Conservation (phyloP, 108 stramenopile genomes). For the Epithemia pelagica region DNA sequence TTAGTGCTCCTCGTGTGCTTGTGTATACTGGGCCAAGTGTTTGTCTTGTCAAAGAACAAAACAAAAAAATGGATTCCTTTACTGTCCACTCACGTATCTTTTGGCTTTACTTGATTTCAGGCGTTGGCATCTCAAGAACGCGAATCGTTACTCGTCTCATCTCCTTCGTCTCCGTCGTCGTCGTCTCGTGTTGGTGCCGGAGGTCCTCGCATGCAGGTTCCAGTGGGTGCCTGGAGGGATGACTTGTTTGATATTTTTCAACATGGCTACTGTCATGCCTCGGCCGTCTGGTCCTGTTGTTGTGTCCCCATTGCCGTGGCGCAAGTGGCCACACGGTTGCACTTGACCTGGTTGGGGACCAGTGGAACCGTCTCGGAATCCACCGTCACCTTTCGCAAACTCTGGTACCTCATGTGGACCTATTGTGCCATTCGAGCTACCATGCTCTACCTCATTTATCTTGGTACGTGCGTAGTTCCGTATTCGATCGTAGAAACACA, state of each 20-base stretch:
- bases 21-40: too few relatives aligned
- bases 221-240: conserved; percentile 10
- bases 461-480: not conserved
- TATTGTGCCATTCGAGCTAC: not conserved
- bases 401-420: not conserved
- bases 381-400: not conserved
- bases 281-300: not conserved
- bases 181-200: not conserved
- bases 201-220: conserved; percentile 1
- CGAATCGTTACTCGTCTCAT: too few relatives aligned
- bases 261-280: conserved; percentile 8
- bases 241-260: not conserved
- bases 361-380: not conserved
- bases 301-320: conserved; percentile 1
- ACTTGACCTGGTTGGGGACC: not conserved
- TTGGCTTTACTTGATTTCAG: too few relatives aligned
- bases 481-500: too few relatives aligned
- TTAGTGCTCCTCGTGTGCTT: too few relatives aligned
- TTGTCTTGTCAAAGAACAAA: too few relatives aligned
- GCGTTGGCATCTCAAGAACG: too few relatives aligned
- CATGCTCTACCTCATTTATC: not conserved
- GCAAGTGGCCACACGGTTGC: conserved; percentile 10
- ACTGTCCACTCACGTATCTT: too few relatives aligned
- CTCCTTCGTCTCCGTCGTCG: too few relatives aligned
- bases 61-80: too few relatives aligned